A percentile compares a stretch with the other conserved stretches of the same genome.
phyloP scores from a whole-genome alignment of 192 early-diverging fungal species.

The Mortierella alpina region DNA sequence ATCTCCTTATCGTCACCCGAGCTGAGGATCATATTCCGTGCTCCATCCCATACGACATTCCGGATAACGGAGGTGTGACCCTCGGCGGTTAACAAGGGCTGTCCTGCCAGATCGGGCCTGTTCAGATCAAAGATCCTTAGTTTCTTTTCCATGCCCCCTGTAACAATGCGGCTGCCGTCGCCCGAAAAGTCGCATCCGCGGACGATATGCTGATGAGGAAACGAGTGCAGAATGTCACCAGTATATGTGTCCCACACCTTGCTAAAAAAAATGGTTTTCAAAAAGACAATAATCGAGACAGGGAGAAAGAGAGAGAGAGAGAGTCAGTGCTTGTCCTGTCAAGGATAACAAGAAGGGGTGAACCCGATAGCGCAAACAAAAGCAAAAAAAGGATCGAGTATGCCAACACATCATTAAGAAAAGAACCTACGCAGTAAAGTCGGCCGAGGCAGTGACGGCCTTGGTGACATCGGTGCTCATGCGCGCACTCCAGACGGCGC shows the following conservation, averaged over 20 bases:
- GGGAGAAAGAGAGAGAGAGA: conserved; percentile 13
- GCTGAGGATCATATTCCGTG: conserved; percentile 65
- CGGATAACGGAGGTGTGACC: conserved; percentile 71
- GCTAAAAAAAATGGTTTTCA: conserved; percentile 38
- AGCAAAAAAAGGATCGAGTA: background rate
- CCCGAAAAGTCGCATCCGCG: conserved; percentile 83
- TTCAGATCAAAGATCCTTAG: conserved; percentile 85
- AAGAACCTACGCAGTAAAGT: conserved; percentile 80
- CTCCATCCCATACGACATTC: conserved; percentile 71
- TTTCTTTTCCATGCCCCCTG: conserved; percentile 86
- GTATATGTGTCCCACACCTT: conserved; percentile 90
- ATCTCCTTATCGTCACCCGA: conserved; percentile 71
- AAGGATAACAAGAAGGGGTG: background rate
- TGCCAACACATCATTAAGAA: background rate
- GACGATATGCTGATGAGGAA: conserved; percentile 86
- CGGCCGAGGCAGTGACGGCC: conserved; percentile 92
- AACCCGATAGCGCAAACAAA: background rate
- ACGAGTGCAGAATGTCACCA: conserved; percentile 75
- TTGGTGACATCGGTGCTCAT: conserved; percentile 79
- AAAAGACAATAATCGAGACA: conserved; percentile 7
- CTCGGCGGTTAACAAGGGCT: conserved; percentile 57
- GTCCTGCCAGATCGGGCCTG: conserved; percentile 52
- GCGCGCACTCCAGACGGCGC: conserved; percentile 90
- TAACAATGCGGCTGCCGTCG: conserved; percentile 77
- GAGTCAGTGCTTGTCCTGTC: background rate